These are phyloP conservation scores for Fragaria ananassa DNA, from an alignment of 306 rosid genomes.

Conservation along the genomic window DNA sequence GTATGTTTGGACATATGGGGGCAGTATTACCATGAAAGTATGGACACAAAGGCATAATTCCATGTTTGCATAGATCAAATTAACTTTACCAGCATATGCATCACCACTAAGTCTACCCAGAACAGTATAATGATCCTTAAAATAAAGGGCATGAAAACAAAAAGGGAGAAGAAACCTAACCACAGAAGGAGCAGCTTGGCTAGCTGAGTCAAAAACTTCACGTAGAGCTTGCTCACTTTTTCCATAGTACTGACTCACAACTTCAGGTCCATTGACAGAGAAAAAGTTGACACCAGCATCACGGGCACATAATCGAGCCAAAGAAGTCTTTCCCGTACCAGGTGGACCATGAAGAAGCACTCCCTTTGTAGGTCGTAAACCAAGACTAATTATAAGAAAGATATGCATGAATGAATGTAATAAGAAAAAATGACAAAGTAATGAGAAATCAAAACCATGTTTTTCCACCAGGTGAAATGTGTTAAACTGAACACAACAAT, in stretches of 20 bases:
- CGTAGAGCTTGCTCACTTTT: constrained; percentile 80
- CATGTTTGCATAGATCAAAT: neutral
- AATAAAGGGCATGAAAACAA: constrained; percentile 6
- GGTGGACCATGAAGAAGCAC: constrained; percentile 95
- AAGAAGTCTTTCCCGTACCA: constrained; percentile 92
- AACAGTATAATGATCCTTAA: constrained; percentile 4
- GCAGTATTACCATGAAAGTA: neutral
- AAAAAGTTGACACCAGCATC: constrained; percentile 72
- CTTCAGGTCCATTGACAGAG: constrained; percentile 78
- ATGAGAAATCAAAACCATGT: neutral
- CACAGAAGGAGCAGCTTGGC: constrained; percentile 80
- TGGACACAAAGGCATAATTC: neutral
- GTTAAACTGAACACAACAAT: neutral
- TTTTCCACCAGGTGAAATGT: neutral
- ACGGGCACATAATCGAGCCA: constrained; percentile 67
- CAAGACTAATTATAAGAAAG: constrained; percentile 47
- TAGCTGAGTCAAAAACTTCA: constrained; percentile 66
- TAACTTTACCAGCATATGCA: neutral
- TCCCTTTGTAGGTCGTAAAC: constrained; percentile 75
- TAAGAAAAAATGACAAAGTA: neutral
- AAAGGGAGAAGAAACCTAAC: constrained; percentile 49
- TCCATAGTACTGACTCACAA: constrained; percentile 68
- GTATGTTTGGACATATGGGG: neutral
- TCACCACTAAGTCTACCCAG: constrained; percentile 16
- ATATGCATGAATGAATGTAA: neutral